Evolutionary conservation across 1,139 yeast genomes (phyloP), one percentile per base, ranked within the genome.

Genomic region (Wickerhamomyces sp.): DNA sequence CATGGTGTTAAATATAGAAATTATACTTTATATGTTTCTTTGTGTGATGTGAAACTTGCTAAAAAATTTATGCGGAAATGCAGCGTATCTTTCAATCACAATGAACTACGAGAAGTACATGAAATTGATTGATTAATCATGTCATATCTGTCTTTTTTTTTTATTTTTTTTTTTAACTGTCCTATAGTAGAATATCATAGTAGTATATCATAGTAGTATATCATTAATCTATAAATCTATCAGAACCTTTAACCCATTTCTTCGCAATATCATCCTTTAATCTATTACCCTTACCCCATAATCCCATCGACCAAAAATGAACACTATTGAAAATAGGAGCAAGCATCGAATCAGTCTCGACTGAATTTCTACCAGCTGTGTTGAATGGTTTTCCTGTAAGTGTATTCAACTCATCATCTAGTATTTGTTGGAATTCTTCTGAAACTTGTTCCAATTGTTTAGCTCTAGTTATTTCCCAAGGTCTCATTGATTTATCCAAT

Each of bases 251-350:
- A 18, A 75, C 63, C 81, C 81, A 76, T 33, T 60, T 54, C 41
- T 63, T 65, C 2, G 83, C 76, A 33, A 77, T 70, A 18, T 64
- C 69, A 51, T 81, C 84, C 44, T 70, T 74, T 10, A 76, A 41
- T 40, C 69, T 57, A 20, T 61, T 61, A 2, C 78, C 78, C 34
- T 74, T 72, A 8, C 70, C 75, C 87, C 87, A 80, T 15, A 62
- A 51, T 1, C 84, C 85, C 70, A 81, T 61, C 15, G 82, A 72
- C 88, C 88, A 81, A 51, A 81, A 77, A 56, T 80, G 86, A 14
- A 64, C 52, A 12, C 62, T 61, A 28, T 63, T 58, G 49, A 80
- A 73, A 3, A 59, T 52, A 0, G 86, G 86, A 0, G 84, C 75
- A 9, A 64, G 44, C 9, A 46, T 43, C 8, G 51, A 49, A 9